Conservation (phyloP, 345 rosid species). For the Anacardium occidentale region DNA sequence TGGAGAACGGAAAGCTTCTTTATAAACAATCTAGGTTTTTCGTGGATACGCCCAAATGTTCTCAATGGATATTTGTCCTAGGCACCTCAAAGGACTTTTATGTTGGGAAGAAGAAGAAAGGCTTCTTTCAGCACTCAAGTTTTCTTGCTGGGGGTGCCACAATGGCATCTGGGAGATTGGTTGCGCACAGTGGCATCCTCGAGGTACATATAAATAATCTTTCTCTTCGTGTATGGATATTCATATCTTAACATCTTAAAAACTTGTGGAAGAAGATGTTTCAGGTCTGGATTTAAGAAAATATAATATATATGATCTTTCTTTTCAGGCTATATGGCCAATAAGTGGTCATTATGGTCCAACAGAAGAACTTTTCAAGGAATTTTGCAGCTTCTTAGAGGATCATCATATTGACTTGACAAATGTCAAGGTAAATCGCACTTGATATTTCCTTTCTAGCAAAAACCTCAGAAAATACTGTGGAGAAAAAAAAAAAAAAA, state of each 20-base stretch:
- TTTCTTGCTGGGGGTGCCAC: slow-evolving; percentile 81
- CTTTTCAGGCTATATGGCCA: slow-evolving; percentile 46
- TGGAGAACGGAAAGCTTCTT: slow-evolving; percentile 52
- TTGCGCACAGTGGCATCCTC: slow-evolving; percentile 48
- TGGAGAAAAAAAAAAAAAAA: too few relatives aligned
- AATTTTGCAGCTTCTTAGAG: slow-evolving; percentile 37
- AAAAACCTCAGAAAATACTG: too few relatives aligned
- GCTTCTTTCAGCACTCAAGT: slow-evolving; percentile 76
- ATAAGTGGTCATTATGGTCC: slow-evolving; percentile 60
- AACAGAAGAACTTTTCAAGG: slow-evolving; percentile 44
- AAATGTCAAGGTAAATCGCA: slow-evolving; percentile 38
- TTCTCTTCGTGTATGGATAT: too few relatives aligned
- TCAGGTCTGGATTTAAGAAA: too few relatives aligned
- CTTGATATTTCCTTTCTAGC: neutral
- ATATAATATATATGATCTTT: too few relatives aligned
- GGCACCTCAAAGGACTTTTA: slow-evolving; percentile 56
- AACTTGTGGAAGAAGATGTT: too few relatives aligned
- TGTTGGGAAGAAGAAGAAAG: slow-evolving; percentile 59
- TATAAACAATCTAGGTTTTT: slow-evolving; percentile 34
- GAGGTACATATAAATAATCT: slow-evolving; percentile 26
- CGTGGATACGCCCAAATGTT: slow-evolving; percentile 51
- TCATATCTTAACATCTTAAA: too few relatives aligned
- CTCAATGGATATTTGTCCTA: slow-evolving; percentile 73
- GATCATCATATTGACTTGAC: slow-evolving; percentile 41
- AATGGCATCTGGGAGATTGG: slow-evolving; percentile 66